Conservation (phyloP, 2,329 filamentous ascomycete genomes). For the Stachybotrys chlorohalonatus region DNA sequence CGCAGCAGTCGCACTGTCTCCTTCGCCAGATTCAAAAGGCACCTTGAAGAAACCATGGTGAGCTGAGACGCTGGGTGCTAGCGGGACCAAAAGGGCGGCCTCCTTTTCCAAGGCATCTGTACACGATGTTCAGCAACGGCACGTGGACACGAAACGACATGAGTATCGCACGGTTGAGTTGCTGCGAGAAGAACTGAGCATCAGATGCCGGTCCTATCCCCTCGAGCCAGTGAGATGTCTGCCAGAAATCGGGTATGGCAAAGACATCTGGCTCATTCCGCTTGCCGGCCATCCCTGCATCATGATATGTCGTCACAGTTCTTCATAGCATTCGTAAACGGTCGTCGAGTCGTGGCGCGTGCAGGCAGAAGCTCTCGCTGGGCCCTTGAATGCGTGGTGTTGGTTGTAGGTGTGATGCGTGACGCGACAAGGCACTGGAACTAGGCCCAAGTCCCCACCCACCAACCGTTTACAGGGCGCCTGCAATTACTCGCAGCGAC, state of each 20-base stretch:
- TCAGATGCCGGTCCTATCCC: constrained; percentile 23
- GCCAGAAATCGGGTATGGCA: constrained; percentile 53
- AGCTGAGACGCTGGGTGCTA: constrained; percentile 11
- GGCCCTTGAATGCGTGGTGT: too few species aligned
- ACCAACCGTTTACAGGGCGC: too few species aligned
- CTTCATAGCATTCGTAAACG: neutral
- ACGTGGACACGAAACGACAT: neutral
- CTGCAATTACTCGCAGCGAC: too few species aligned
- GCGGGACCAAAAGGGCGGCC: constrained; percentile 7
- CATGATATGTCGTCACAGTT: neutral
- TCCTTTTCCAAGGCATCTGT: constrained; percentile 2
- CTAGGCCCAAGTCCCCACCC: too few species aligned
- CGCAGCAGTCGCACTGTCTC: constrained; percentile 2
- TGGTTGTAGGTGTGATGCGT: too few species aligned
- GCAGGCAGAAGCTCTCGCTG: neutral
- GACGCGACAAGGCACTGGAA: too few species aligned
- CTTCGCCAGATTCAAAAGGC: constrained; percentile 3
- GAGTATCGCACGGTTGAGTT: constrained; percentile 20
- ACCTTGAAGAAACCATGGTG: constrained; percentile 22
- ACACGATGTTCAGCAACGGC: neutral
- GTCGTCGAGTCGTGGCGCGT: neutral
- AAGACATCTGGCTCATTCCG: constrained; percentile 48
- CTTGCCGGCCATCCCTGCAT: constrained; percentile 20
- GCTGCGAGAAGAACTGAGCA: constrained; percentile 33
- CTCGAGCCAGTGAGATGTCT: constrained; percentile 40